Evolutionary conservation across 2,329 filamentous ascomycete species (phyloP).

Genomic region (Zymoseptoria pseudotritici): DNA sequence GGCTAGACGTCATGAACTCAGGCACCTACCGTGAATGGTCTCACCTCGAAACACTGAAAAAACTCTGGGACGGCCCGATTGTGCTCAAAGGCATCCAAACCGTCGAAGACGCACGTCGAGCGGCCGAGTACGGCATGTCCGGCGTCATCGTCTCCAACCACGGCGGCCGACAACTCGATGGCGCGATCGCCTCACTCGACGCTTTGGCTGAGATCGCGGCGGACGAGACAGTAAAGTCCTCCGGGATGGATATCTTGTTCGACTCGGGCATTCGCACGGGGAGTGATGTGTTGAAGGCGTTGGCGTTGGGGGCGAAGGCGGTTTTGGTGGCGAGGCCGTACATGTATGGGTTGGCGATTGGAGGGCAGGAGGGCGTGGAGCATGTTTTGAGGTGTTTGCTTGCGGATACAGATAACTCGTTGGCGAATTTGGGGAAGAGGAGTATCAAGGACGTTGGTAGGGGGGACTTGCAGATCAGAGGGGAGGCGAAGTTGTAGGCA

Average conservation of each 20-base stretch:
- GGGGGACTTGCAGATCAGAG: conserved; percentile 13
- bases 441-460: conserved; percentile 13
- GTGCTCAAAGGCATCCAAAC: conserved; percentile 54
- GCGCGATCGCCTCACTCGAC: conserved; percentile 45
- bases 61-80: conserved; percentile 59
- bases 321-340: conserved; percentile 52
- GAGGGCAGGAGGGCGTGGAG: conserved; percentile 49
- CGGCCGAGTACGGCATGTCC: conserved; percentile 40
- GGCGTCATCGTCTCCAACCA: conserved; percentile 51
- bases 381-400: conserved; percentile 21
- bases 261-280: conserved; percentile 47
- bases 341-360: conserved; percentile 53
- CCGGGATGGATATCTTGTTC: conserved; percentile 39
- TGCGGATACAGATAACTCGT: conserved; percentile 19
- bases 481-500: conserved; percentile 13
- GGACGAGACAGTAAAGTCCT: conserved; percentile 44
- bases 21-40: conserved; percentile 46
- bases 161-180: conserved; percentile 46
- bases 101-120: conserved; percentile 42
- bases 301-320: conserved; percentile 50
- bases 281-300: conserved; percentile 45
- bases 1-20: conserved; percentile 30
- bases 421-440: conserved; percentile 16
- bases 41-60: conserved; percentile 50
- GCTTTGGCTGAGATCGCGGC: conserved; percentile 56